These are phyloP conservation scores for Aquilaria agallochum DNA, from an alignment of 441 rosid species.

Conservation along the genomic window DNA sequence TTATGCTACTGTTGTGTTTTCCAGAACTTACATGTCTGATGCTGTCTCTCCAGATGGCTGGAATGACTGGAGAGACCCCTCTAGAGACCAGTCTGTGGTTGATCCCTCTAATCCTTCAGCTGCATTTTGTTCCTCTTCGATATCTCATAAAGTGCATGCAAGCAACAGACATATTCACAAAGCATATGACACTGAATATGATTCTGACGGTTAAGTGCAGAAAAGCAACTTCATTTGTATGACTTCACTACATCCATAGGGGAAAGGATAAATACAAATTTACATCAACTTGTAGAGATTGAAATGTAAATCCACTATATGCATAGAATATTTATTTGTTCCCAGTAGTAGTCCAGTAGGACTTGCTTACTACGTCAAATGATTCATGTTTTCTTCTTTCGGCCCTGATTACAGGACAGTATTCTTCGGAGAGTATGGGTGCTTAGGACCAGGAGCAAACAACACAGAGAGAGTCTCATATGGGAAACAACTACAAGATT, in stretches of 20 bases:
- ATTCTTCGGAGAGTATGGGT: conserved; percentile 62
- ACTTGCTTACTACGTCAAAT: neutral
- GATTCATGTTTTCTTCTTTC: neutral
- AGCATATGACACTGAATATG: too few relatives aligned
- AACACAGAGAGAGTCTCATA: conserved; percentile 36
- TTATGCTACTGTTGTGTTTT: conserved; percentile 63
- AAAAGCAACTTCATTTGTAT: too few relatives aligned
- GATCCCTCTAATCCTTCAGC: conserved; percentile 2
- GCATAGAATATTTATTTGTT: too few relatives aligned
- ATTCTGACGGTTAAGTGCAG: too few relatives aligned
- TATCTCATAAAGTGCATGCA: too few relatives aligned
- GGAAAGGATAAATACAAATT: too few relatives aligned
- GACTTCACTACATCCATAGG: too few relatives aligned
- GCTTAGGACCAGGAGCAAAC: conserved; percentile 68
- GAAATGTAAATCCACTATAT: too few relatives aligned
- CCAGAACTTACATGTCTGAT: conserved; percentile 58
- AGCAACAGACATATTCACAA: too few relatives aligned
- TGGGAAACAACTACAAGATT: conserved; percentile 46
- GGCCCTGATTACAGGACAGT: conserved; percentile 39
- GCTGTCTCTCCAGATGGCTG: conserved; percentile 61
- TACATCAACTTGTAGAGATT: too few relatives aligned
- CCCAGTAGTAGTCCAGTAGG: too few relatives aligned
- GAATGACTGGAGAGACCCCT: conserved; percentile 67
- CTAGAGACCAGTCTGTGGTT: conserved; percentile 56
- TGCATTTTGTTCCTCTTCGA: neutral